phyloP scores from a whole-genome alignment of 106 monocot genomes.

The Dioscorea dumetorum region DNA sequence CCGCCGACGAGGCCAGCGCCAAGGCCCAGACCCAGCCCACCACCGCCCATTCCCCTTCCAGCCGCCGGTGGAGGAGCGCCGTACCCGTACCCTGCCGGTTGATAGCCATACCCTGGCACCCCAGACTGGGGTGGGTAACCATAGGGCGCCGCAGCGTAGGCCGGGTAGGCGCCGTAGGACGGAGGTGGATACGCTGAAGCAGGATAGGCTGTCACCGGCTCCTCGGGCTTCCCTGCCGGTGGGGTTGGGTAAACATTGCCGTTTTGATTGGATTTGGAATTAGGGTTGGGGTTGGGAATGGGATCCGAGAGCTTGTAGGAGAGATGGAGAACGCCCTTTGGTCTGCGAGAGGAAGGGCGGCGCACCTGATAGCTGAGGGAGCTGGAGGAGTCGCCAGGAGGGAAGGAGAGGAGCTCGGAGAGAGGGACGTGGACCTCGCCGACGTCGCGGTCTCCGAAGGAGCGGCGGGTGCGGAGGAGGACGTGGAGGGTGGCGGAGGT shows the following conservation, averaged over 20 bases:
- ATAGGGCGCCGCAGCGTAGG: conserved; percentile 11
- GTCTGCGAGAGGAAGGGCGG: conserved; percentile 29
- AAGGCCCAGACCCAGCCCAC: conserved; percentile 37
- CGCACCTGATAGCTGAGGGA: conserved; percentile 67
- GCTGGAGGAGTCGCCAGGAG: neutral
- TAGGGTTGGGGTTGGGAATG: neutral
- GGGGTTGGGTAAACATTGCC: neutral
- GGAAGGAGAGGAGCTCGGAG: conserved; percentile 39
- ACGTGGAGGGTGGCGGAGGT: conserved; percentile 26
- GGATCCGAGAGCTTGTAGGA: conserved; percentile 67
- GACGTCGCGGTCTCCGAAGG: conserved; percentile 72
- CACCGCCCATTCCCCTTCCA: conserved; percentile 23
- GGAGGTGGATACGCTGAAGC: conserved; percentile 17
- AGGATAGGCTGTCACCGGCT: conserved; percentile 40
- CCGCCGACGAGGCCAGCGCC: conserved; percentile 54
- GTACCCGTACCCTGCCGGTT: neutral
- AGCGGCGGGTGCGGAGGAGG: conserved; percentile 40
- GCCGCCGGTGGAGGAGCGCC: neutral
- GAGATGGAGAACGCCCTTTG: conserved; percentile 67
- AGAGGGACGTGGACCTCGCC: conserved; percentile 82
- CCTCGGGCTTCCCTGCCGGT: conserved; percentile 2
- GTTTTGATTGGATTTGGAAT: neutral
- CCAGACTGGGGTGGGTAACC: conserved; percentile 14
- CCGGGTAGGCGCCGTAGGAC: conserved; percentile 2
- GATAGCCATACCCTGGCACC: conserved; percentile 9